Conservation (phyloP, 371 early-diverging fungal species). For the Syncephalis plumigaleata region DNA sequence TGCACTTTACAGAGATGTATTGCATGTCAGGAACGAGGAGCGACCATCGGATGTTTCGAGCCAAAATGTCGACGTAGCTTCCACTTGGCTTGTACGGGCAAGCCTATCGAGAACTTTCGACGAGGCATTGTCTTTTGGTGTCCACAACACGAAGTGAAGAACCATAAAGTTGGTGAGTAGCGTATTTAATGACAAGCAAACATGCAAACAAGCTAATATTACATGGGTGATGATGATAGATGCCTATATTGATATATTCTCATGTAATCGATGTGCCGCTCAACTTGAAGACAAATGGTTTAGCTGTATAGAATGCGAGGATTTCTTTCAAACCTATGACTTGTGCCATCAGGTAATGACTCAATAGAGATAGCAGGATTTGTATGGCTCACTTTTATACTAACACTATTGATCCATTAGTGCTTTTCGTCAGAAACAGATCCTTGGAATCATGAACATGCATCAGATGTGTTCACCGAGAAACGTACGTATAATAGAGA, state of each 20-base stretch:
- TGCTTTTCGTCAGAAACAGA: not conserved
- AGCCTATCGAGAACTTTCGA: conserved; percentile 46
- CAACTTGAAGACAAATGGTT: conserved; percentile 42
- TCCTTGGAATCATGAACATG: not conserved
- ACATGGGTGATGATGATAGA: conserved; percentile 20
- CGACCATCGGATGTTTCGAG: conserved; percentile 81
- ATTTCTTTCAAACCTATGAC: conserved; percentile 55
- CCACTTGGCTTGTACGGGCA: conserved; percentile 65
- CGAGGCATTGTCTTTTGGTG: conserved; percentile 80
- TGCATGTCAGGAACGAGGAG: conserved; percentile 63
- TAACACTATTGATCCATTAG: conserved; percentile 1
- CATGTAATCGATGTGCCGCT: conserved; percentile 43
- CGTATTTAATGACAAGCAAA: not conserved
- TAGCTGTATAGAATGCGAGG: conserved; percentile 40
- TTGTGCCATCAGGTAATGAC: conserved; percentile 33
- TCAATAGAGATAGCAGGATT: not conserved
- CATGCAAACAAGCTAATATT: not conserved
- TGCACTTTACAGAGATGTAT: conserved; percentile 37
- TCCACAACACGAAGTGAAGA: conserved; percentile 43
- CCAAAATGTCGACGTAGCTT: conserved; percentile 65
- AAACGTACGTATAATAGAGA: not conserved
- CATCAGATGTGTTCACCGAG: not conserved
- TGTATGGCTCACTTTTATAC: not conserved
- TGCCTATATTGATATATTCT: conserved; percentile 44
- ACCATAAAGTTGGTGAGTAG: conserved; percentile 28